Evolutionary conservation across 495 filamentous ascomycete genomes (phyloP).

Genomic region (Podospora appendiculata): DNA sequence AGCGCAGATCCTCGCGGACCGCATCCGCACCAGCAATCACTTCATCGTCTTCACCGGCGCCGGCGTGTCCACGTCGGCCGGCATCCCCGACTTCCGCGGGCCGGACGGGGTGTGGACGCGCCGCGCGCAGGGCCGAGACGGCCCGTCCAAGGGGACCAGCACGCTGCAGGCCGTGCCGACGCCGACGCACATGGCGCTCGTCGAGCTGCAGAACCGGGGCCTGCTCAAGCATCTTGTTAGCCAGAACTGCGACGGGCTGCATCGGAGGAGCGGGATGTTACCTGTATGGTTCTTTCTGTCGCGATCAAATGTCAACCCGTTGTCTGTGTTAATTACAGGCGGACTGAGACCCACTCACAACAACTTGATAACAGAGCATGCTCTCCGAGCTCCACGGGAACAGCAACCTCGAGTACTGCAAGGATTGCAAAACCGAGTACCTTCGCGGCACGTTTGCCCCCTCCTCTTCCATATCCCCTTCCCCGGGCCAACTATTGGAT

Average conservation of each 20-base stretch:
- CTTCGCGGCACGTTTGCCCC: conserved; percentile 25
- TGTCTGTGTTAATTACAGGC: neutral
- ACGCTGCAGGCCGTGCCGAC: conserved; percentile 38
- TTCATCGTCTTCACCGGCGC: conserved; percentile 41
- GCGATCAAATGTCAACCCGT: neutral
- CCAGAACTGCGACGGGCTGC: conserved; percentile 41
- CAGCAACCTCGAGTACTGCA: conserved; percentile 38
- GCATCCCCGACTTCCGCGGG: conserved; percentile 40
- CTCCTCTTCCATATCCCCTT: neutral
- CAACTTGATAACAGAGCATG: conserved; percentile 11
- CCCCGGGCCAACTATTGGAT: too few species aligned
- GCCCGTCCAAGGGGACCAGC: conserved; percentile 16
- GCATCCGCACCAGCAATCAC: conserved; percentile 36
- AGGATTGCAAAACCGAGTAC: conserved; percentile 37
- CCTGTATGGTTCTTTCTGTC: conserved; percentile 19
- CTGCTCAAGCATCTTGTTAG: conserved; percentile 36
- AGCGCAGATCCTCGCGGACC: conserved; percentile 24
- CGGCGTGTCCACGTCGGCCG: conserved; percentile 38
- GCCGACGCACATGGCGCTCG: conserved; percentile 40
- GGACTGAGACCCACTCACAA: neutral
- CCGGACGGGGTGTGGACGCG: conserved; percentile 38
- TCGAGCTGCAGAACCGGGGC: conserved; percentile 33
- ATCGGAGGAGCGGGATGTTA: conserved; percentile 35
- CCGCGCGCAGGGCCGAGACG: conserved; percentile 26
- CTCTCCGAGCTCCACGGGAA: conserved; percentile 41